phyloP scores from a whole-genome alignment of 108 stramenopile species.

The Bacterosira constricta region DNA sequence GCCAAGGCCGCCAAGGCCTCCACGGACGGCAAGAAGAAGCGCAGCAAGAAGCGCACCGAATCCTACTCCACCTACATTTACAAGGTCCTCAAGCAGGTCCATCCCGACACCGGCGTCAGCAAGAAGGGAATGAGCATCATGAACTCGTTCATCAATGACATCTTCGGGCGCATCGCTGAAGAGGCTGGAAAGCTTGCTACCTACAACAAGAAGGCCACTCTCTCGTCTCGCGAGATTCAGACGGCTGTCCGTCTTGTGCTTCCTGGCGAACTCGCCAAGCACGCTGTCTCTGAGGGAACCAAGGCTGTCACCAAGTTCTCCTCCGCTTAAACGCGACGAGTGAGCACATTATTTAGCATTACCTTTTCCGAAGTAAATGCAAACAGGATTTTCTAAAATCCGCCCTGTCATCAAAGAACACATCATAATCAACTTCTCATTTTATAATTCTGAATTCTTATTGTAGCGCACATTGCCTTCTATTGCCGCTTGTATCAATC shows the following conservation, averaged over 20 bases:
- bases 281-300: conserved; percentile 15
- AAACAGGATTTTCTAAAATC: no score
- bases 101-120: background rate
- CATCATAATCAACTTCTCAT: no score
- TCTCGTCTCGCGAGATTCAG: conserved; percentile 19
- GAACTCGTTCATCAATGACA: conserved; percentile 1
- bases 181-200: conserved; percentile 5
- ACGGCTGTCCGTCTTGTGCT: conserved; percentile 10
- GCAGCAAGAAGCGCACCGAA: conserved; percentile 6
- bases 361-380: no score
- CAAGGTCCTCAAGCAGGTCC: conserved; percentile 8
- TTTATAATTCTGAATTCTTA: no score
- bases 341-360: no score
- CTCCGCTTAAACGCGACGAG: no score
- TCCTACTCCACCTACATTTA: conserved; percentile 10
- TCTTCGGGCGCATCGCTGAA: conserved; percentile 3
- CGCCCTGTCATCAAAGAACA: no score
- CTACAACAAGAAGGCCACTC: background rate
- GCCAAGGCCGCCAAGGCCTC: conserved; percentile 15
- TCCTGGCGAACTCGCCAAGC: conserved; percentile 11
- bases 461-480: no score
- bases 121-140: background rate
- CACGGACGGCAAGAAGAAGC: conserved; percentile 1
- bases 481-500: no score
- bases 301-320: conserved; percentile 15